Evolutionary conservation across 192 early-diverging fungal genomes (phyloP).

Genomic region (Piromyces finnis): DNA sequence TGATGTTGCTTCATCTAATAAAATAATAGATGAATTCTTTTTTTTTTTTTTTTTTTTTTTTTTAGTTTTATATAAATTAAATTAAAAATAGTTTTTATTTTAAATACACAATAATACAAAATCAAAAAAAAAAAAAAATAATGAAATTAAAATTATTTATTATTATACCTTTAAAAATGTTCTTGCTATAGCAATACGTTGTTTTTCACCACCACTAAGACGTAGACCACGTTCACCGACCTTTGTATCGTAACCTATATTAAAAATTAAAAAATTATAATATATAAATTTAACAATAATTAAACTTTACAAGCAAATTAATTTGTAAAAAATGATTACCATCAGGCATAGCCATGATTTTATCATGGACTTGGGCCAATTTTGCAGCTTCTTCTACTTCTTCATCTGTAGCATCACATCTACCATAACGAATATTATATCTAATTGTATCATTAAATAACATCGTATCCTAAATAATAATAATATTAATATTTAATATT

Average conservation of each 20-base stretch:
- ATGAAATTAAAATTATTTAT: too few relatives aligned
- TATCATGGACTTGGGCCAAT: conserved; percentile 65
- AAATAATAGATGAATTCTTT: conserved; percentile 33
- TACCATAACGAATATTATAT: conserved; percentile 87
- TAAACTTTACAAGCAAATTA: too few relatives aligned
- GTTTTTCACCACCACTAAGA: conserved; percentile 84
- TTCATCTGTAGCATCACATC: conserved; percentile 36
- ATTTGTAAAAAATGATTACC: conserved; percentile 10
- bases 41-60: background rate
- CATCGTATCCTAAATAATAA: conserved; percentile 72
- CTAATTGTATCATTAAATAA: conserved; percentile 88
- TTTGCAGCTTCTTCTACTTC: conserved; percentile 51
- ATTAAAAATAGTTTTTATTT: too few relatives aligned
- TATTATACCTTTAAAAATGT: conserved; percentile 53
- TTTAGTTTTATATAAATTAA: too few relatives aligned
- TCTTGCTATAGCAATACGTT: conserved; percentile 68
- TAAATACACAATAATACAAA: too few relatives aligned
- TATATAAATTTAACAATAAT: too few relatives aligned
- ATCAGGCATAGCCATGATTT: conserved; percentile 58
- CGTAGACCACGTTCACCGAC: conserved; percentile 51
- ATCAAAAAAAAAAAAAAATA: too few relatives aligned
- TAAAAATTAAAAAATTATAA: too few relatives aligned
- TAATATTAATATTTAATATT: too few relatives aligned
- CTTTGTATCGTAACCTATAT: conserved; percentile 27
- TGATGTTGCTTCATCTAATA: conserved; percentile 87